A percentile compares a stretch with the other conserved stretches of the same genome.
phyloP scores from a whole-genome alignment of 116 monocot species.

The Trichopus zeylanicus region DNA sequence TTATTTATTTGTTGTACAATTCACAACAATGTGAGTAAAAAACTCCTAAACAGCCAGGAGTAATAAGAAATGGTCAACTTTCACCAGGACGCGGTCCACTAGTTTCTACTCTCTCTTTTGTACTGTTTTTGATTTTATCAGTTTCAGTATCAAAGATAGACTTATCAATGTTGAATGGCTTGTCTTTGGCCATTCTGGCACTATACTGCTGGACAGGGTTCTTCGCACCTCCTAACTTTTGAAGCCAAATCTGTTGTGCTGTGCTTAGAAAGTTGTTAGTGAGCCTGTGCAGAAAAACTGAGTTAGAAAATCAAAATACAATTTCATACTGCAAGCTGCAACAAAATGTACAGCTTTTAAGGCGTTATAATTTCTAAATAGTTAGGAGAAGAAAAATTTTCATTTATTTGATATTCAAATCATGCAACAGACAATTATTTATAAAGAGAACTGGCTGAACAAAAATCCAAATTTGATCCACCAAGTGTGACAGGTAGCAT shows the following conservation, averaged over 20 bases:
- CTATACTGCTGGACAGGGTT: slow-evolving; percentile 52
- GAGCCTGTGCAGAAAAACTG: slow-evolving; percentile 40
- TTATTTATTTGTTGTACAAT: background rate
- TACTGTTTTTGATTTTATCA: slow-evolving; percentile 21
- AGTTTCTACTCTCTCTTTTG: slow-evolving; percentile 18
- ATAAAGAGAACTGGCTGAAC: too few relatives aligned
- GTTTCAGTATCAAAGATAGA: slow-evolving; percentile 21
- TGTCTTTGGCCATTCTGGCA: slow-evolving; percentile 28
- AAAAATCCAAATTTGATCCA: too few relatives aligned
- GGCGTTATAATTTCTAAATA: too few relatives aligned
- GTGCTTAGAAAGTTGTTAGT: slow-evolving; percentile 90
- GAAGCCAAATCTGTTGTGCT: slow-evolving; percentile 91
- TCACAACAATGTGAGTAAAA: slow-evolving; percentile 1
- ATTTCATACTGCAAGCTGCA: too few relatives aligned
- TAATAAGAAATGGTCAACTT: slow-evolving; percentile 43
- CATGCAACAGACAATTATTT: too few relatives aligned
- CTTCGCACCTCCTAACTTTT: slow-evolving; percentile 88
- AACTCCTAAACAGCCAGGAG: background rate
- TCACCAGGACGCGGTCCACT: slow-evolving; percentile 43
- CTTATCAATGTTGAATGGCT: slow-evolving; percentile 18
- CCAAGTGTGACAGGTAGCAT: too few relatives aligned
- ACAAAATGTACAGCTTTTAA: too few relatives aligned
- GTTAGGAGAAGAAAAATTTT: too few relatives aligned
- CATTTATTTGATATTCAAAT: too few relatives aligned
- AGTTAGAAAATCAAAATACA: background rate